phyloP scores from a whole-genome alignment of 352 stramenopile genomes.

The Phytophthora pinifolia region DNA sequence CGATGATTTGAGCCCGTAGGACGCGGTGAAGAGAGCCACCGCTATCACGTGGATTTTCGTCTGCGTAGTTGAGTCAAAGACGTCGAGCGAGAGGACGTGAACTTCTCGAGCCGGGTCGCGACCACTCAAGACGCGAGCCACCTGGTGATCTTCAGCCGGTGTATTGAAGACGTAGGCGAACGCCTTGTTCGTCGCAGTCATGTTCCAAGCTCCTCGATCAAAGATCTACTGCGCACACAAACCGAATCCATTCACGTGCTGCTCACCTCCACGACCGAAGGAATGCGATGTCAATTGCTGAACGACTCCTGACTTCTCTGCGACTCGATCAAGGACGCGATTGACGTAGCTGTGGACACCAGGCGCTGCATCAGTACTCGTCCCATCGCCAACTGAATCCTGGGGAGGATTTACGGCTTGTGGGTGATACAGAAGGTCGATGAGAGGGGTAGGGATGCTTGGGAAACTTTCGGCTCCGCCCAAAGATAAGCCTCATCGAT shows the following conservation, averaged over 20 bases:
- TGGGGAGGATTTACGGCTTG: neutral
- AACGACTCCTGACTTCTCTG: constrained; percentile 1
- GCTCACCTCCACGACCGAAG: constrained; percentile 18
- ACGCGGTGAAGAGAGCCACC: constrained; percentile 1
- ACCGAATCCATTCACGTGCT: constrained; percentile 12
- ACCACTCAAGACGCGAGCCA: constrained; percentile 15
- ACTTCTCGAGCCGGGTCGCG: neutral
- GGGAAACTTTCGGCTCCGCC: neutral
- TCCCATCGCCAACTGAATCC: neutral
- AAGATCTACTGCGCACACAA: constrained; percentile 14
- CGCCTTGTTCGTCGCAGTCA: constrained; percentile 22
- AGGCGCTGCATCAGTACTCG: neutral
- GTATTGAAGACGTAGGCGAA: constrained; percentile 10
- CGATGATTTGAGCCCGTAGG: neutral
- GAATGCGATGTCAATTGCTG: constrained; percentile 23
- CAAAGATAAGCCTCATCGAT: too few relatives aligned
- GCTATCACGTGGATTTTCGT: neutral
- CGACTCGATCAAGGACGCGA: constrained; percentile 21
- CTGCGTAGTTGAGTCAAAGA: constrained; percentile 11
- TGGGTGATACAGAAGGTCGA: constrained; percentile 9
- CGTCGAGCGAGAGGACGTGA: neutral
- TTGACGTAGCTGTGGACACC: constrained; percentile 10
- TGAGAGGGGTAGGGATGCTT: constrained; percentile 1
- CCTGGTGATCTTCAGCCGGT: constrained; percentile 3
- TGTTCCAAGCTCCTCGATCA: constrained; percentile 16